Conservation (phyloP, 2,329 filamentous ascomycete genomes). For the Lecanoromycetidae sp. region DNA sequence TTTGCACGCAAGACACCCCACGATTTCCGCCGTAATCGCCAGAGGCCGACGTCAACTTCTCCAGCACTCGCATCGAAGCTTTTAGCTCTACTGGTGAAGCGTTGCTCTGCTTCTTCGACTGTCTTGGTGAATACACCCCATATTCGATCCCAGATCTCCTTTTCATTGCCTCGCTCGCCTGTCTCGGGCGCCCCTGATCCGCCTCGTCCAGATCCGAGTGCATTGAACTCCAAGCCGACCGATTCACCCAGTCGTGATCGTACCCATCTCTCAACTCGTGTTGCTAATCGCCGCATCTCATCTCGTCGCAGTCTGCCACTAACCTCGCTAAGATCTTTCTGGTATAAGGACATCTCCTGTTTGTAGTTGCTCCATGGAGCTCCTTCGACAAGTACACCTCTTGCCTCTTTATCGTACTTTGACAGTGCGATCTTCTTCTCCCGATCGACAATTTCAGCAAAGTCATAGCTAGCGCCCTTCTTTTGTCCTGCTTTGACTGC, state of each 20-base stretch:
- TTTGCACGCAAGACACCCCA: conserved; percentile 83
- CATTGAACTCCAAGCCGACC: conserved; percentile 89
- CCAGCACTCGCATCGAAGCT: conserved; percentile 87
- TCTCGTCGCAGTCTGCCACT: conserved; percentile 77
- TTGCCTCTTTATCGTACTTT: conserved; percentile 64
- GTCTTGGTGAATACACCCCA: conserved; percentile 77
- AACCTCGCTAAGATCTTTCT: conserved; percentile 83
- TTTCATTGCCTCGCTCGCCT: conserved; percentile 61
- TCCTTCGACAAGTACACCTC: conserved; percentile 63
- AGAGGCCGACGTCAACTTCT: conserved; percentile 84
- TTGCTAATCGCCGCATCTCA: conserved; percentile 88
- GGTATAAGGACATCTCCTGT: conserved; percentile 65
- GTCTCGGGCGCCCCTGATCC: conserved; percentile 69
- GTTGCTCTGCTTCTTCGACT: conserved; percentile 70
- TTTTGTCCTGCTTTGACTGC: conserved; percentile 90
- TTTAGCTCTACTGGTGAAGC: conserved; percentile 77
- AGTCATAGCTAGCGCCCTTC: conserved; percentile 81
- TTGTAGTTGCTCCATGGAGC: conserved; percentile 79
- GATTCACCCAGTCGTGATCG: conserved; percentile 76
- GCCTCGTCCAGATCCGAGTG: conserved; percentile 75
- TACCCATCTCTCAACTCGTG: conserved; percentile 87
- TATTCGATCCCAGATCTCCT: conserved; percentile 88
- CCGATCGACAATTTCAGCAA: conserved; percentile 78
- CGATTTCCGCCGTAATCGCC: conserved; percentile 84
- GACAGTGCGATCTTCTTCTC: conserved; percentile 68